Conservation (phyloP, 2,329 filamentous ascomycete genomes). For the Trichophyton schoenleinii region DNA sequence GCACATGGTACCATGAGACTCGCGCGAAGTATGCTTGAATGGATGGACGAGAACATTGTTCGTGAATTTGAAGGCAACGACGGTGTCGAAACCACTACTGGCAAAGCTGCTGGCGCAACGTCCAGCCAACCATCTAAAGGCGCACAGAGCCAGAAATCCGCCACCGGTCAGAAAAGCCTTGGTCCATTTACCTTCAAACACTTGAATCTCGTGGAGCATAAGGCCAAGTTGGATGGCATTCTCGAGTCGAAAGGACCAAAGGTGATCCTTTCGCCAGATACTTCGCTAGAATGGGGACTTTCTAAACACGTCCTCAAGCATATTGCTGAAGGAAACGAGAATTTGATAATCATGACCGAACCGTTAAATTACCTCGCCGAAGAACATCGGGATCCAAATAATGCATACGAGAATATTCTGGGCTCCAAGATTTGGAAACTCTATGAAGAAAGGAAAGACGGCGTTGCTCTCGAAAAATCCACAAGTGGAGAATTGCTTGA, state of each 20-base stretch:
- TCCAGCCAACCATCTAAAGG: slow-evolving; percentile 30
- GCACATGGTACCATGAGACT: slow-evolving; percentile 81
- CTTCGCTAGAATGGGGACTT: slow-evolving; percentile 87
- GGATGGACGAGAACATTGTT: slow-evolving; percentile 96
- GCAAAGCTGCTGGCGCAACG: slow-evolving; percentile 30
- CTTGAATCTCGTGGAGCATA: slow-evolving; percentile 69
- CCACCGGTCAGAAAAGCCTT: slow-evolving; percentile 28
- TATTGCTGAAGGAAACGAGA: slow-evolving; percentile 63
- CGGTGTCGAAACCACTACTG: slow-evolving; percentile 24
- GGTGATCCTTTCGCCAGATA: slow-evolving; percentile 85
- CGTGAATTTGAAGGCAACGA: slow-evolving; percentile 68
- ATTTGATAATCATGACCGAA: slow-evolving; percentile 80
- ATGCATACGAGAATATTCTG: slow-evolving; percentile 42
- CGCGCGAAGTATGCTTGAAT: slow-evolving; percentile 90
- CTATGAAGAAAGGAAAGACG: slow-evolving; percentile 58
- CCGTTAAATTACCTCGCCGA: slow-evolving; percentile 30
- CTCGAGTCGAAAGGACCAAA: slow-evolving; percentile 41
- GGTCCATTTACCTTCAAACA: slow-evolving; percentile 86
- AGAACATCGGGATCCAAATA: slow-evolving; percentile 15
- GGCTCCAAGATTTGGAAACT: slow-evolving; percentile 67
- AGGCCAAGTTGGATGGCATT: slow-evolving; percentile 63
- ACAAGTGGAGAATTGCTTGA: slow-evolving; percentile 48
- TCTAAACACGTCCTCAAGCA: slow-evolving; percentile 65
- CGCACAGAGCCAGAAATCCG: slow-evolving; percentile 27
- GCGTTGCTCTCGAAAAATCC: slow-evolving; percentile 46